Percentiles rank a stretch among this genome's conserved stretches.
phyloP scores from a whole-genome alignment of 1,284 basidiomycete genomes.

The Apiotrichum porosum region DNA sequence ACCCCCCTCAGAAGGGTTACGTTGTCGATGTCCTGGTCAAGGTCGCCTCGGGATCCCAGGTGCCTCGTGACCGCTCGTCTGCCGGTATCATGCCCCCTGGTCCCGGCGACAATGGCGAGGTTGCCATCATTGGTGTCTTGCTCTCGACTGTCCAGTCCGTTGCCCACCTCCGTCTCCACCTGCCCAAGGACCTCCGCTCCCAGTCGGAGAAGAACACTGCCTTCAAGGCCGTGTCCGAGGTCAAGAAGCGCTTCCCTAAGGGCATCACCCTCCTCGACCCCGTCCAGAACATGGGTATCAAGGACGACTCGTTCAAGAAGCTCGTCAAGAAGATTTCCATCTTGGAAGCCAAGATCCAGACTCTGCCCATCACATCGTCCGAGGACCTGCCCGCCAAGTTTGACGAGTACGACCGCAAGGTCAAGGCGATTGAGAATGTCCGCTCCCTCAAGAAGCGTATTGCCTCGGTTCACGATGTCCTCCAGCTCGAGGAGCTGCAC shows the following conservation, averaged over 20 bases:
- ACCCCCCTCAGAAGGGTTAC: slow-evolving; percentile 85
- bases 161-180: slow-evolving; percentile 77
- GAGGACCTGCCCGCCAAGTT: slow-evolving; percentile 72
- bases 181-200: slow-evolving; percentile 84
- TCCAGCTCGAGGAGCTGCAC: slow-evolving; percentile 97
- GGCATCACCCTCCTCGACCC: slow-evolving; percentile 87
- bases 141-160: slow-evolving; percentile 82
- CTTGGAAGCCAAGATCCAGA: slow-evolving; percentile 75
- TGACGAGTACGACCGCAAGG: slow-evolving; percentile 72
- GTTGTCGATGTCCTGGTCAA: slow-evolving; percentile 89
- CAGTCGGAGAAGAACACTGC: slow-evolving; percentile 71
- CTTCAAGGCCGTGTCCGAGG: slow-evolving; percentile 86
- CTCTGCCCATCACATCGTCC: slow-evolving; percentile 69
- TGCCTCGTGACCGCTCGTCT: slow-evolving; percentile 66
- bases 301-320: slow-evolving; percentile 85
- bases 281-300: slow-evolving; percentile 92
- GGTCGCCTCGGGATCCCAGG: slow-evolving; percentile 62
- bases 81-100: slow-evolving; percentile 63
- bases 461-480: slow-evolving; percentile 80
- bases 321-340: slow-evolving; percentile 86
- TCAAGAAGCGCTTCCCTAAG: slow-evolving; percentile 81
- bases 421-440: slow-evolving; percentile 64
- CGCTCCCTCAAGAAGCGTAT: slow-evolving; percentile 77
- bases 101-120: slow-evolving; percentile 66
- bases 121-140: slow-evolving; percentile 83